Evolutionary conservation across 257 asterid genomes (phyloP), one percentile per base, ranked within the genome.

Genomic region (Scutellaria minor): DNA sequence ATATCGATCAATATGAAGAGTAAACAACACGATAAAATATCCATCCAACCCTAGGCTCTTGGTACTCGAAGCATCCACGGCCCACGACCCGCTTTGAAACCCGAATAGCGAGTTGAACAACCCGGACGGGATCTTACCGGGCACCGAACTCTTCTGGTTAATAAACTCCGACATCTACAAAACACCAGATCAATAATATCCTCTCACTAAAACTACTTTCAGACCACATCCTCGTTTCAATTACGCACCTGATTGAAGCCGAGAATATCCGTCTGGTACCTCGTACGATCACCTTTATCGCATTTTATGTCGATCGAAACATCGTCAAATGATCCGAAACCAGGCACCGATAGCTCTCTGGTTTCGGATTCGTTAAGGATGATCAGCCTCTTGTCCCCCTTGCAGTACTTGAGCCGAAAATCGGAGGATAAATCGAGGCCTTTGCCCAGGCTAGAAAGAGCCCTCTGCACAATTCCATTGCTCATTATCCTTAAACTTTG

Each of bases 81-180:
- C 95, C 99, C 97, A 94, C 59, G 93, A 86, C 50, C 96, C 88
- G 82, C 96, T 86, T 39, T 85, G 81, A 42, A 88, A 94, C 60
- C 96, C 97, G 79, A 91, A 94, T 92, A 91, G 78, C 9, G 99
- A 78, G 71, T 94, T 94, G 86, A 94, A 91, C 73, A 79, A 0
- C n/a, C 99, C 97, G 6, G 88, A 83, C 39, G 99, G 99, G 7
- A 94, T 80, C 64, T 91, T 94, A n/a, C 99, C 99, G 0, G 90
- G 80, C 42, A 91, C 83, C 42, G 97, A 84, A 37, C 86, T 7
- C 70, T 75, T 88, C 64, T 83, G 92, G 75, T 94, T 94, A 72
- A 85, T 82, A n/a, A 85, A 76, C 61, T 91, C 95, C 59, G 97
- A 91, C 99, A 94, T 94, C 99, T 94, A 35, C 14, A 31, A 31